Conservation (phyloP, 352 stramenopile genomes). For the Globisporangium irregulare region DNA sequence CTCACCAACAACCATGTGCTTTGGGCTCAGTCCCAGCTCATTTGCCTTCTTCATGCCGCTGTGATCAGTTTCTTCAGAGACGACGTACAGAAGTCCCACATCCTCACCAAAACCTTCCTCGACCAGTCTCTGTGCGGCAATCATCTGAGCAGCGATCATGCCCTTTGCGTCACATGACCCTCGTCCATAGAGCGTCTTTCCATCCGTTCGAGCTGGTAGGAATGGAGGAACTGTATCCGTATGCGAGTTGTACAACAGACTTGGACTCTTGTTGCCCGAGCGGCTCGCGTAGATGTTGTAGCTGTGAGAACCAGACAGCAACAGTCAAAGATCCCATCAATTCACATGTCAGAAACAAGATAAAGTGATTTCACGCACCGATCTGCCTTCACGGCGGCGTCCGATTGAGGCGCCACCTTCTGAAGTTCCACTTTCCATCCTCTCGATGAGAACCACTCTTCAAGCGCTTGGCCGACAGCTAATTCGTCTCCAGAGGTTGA, state of each 20-base stretch:
- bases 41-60: conserved; percentile 89
- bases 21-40: conserved; percentile 62
- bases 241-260: conserved; percentile 84
- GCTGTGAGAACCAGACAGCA: conserved; percentile 15
- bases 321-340: neutral
- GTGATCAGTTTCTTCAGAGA: conserved; percentile 87
- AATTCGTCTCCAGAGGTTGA: conserved; percentile 78
- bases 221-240: conserved; percentile 84
- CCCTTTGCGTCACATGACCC: conserved; percentile 85
- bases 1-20: conserved; percentile 79
- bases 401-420: conserved; percentile 58
- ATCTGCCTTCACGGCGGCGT: conserved; percentile 53
- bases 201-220: conserved; percentile 60
- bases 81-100: conserved; percentile 78
- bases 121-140: conserved; percentile 65
- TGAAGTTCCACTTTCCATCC: conserved; percentile 79
- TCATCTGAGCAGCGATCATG: conserved; percentile 79
- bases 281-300: conserved; percentile 78
- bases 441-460: conserved; percentile 56
- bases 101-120: conserved; percentile 56
- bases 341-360: conserved; percentile 32
- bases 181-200: conserved; percentile 67
- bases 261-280: conserved; percentile 46
- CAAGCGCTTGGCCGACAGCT: conserved; percentile 57
- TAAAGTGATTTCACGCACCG: conserved; percentile 26